These are phyloP conservation scores for Claviceps sp. DNA, from an alignment of 2,329 filamentous ascomycete genomes.

Conservation along the genomic window DNA sequence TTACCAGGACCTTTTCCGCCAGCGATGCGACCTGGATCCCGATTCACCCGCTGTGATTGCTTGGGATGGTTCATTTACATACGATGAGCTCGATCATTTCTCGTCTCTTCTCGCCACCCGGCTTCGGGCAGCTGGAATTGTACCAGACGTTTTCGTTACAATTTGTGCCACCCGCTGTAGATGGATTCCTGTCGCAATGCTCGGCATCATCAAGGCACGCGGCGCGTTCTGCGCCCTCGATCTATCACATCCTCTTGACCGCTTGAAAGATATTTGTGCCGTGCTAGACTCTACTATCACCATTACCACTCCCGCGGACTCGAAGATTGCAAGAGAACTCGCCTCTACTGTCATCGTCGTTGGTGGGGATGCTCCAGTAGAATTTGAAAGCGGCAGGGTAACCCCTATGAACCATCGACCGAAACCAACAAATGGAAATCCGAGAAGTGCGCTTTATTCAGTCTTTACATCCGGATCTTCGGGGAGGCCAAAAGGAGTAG, in stretches of 20 bases:
- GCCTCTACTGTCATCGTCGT: neutral
- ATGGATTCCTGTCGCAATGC: constrained; percentile 11
- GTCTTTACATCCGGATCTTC: constrained; percentile 41
- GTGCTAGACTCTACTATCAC: constrained; percentile 2
- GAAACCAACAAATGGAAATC: neutral
- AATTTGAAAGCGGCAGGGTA: neutral
- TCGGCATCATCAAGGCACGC: constrained; percentile 19
- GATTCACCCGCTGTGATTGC: constrained; percentile 2
- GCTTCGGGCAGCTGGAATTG: neutral
- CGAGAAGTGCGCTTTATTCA: constrained; percentile 15
- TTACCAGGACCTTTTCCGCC: neutral
- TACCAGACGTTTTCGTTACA: constrained; percentile 7
- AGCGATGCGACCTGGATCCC: neutral
- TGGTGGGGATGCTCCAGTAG: neutral
- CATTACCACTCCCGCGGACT: neutral
- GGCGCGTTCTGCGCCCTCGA: constrained; percentile 19
- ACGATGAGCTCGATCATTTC: neutral
- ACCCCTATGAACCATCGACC: neutral
- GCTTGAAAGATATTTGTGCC: constrained; percentile 4
- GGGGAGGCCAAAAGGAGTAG: constrained; percentile 30
- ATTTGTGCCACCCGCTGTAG: constrained; percentile 17
- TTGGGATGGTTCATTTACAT: constrained; percentile 5
- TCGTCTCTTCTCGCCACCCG: neutral
- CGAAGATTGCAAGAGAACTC: neutral
- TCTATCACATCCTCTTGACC: constrained; percentile 6